These are phyloP conservation scores for Closterium sp. DNA, from an alignment of 139 green algal species.

Conservation along the genomic window DNA sequence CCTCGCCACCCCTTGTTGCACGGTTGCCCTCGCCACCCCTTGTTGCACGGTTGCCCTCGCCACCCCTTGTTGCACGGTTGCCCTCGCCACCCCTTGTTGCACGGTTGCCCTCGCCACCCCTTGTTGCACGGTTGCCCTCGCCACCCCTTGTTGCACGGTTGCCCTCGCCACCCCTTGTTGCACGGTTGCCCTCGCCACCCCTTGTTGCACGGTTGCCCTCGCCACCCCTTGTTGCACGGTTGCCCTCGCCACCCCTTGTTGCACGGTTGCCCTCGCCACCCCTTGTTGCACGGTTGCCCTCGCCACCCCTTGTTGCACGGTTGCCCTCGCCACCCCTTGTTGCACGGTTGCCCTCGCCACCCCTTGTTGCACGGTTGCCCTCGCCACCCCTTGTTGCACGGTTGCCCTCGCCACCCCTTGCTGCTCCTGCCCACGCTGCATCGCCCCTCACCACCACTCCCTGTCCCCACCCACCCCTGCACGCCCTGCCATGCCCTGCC, in stretches of 20 bases:
- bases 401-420: no score
- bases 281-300: not conserved
- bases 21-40: no score
- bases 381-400: not conserved
- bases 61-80: not conserved
- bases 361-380: not conserved
- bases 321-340: not conserved
- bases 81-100: no score
- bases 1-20: not conserved
- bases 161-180: not conserved
- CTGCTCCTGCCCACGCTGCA: not conserved
- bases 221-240: not conserved
- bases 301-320: no score
- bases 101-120: no score
- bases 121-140: not conserved
- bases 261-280: no score
- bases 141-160: no score
- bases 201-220: no score
- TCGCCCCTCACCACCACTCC: not conserved
- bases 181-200: not conserved
- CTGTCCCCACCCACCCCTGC: not conserved
- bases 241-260: no score
- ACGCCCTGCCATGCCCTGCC: not conserved
- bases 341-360: not conserved
- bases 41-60: no score